phyloP scores from a whole-genome alignment of 106 monocot species.

The Amphibolis antarctica region DNA sequence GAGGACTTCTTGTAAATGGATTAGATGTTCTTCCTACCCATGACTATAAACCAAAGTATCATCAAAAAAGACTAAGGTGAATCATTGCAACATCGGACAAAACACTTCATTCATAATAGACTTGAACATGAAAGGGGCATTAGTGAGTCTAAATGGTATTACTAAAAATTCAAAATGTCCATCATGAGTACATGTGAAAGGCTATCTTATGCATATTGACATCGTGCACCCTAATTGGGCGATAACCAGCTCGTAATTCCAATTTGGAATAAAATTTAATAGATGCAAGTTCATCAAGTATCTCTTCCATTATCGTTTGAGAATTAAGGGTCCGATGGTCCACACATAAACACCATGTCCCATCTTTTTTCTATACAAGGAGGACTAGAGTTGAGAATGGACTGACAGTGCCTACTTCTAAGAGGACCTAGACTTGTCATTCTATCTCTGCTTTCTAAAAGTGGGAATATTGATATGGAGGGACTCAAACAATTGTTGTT shows the following conservation, averaged over 20 bases:
- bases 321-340: neutral
- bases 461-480: neutral
- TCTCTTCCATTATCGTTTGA: neutral
- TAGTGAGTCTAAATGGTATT: neutral
- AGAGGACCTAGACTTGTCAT: neutral
- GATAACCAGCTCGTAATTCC: neutral
- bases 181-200: neutral
- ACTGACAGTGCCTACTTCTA: neutral
- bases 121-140: neutral
- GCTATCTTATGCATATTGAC: neutral
- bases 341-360: neutral
- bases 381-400: neutral
- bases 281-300: neutral
- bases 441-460: neutral
- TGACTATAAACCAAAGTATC: constrained; percentile 2
- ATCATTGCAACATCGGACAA: neutral
- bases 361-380: constrained; percentile 3
- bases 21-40: neutral
- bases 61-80: neutral
- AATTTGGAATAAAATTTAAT: neutral
- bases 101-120: neutral
- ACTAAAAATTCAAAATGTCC: neutral
- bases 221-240: neutral
- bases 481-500: neutral
- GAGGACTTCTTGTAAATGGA: neutral